Conservation (phyloP, 2,329 filamentous ascomycete species). For the Penicillium sp. region DNA sequence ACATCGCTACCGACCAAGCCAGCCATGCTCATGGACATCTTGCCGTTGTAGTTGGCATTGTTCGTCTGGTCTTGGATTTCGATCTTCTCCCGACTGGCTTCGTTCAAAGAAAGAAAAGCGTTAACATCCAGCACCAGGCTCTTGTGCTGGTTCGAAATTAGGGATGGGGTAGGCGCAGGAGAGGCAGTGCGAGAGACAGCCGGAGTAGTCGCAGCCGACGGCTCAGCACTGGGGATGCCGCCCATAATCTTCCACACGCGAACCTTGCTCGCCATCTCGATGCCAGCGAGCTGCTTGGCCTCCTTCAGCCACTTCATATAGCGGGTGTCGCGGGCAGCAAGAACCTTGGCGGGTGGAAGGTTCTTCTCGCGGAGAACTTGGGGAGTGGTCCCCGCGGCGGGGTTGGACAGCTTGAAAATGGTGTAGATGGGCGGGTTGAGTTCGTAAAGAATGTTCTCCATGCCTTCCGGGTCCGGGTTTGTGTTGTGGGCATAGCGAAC, state of each 20-base stretch:
- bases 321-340: conserved; percentile 65
- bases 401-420: conserved; percentile 69
- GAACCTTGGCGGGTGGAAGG: conserved; percentile 59
- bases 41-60: conserved; percentile 74
- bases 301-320: conserved; percentile 72
- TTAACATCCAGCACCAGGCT: conserved; percentile 59
- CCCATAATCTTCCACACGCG: conserved; percentile 65
- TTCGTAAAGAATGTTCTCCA: conserved; percentile 74
- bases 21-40: conserved; percentile 59
- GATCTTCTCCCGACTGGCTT: conserved; percentile 60
- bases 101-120: conserved; percentile 59
- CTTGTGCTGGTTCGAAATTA: conserved; percentile 42
- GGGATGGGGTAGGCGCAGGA: conserved; percentile 41
- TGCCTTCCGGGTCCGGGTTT: conserved; percentile 49
- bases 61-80: conserved; percentile 65
- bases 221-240: conserved; percentile 42
- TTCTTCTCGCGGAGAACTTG: conserved; percentile 59
- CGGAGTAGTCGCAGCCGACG: conserved; percentile 44
- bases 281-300: conserved; percentile 63
- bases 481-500: conserved; percentile 74
- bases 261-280: conserved; percentile 68
- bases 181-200: conserved; percentile 43
- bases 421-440: conserved; percentile 79
- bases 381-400: conserved; percentile 54
- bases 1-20: conserved; percentile 68